These are phyloP conservation scores for Penicillium paneum DNA, from an alignment of 2,329 filamentous ascomycete genomes.

Conservation along the genomic window DNA sequence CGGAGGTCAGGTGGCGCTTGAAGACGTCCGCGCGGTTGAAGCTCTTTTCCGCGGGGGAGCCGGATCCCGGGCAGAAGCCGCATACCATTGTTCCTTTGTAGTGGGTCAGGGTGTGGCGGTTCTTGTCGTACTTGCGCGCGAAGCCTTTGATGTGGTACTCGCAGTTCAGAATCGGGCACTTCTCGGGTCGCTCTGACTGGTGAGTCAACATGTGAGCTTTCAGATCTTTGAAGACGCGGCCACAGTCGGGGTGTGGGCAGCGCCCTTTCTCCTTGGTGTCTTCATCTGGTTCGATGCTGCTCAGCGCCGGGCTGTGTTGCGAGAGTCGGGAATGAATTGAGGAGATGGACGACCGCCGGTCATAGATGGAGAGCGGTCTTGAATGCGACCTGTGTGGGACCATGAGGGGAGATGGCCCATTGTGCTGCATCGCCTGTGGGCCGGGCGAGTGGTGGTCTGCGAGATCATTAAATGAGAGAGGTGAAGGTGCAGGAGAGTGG, in stretches of 20 bases:
- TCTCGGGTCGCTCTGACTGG: slow-evolving; percentile 84
- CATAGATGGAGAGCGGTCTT: slow-evolving; percentile 47
- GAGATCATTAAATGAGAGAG: slow-evolving; percentile 30
- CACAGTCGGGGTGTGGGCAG: slow-evolving; percentile 80
- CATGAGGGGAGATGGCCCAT: slow-evolving; percentile 61
- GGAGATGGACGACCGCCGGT: slow-evolving; percentile 65
- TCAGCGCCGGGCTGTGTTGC: slow-evolving; percentile 57
- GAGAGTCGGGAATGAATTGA: slow-evolving; percentile 67
- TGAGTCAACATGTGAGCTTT: slow-evolving; percentile 95
- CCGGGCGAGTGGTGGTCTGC: slow-evolving; percentile 30
- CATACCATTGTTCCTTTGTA: slow-evolving; percentile 98
- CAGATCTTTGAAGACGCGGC: slow-evolving; percentile 82
- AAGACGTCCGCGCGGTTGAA: slow-evolving; percentile 96
- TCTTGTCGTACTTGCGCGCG: slow-evolving; percentile 94
- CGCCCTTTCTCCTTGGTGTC: slow-evolving; percentile 63
- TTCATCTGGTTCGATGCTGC: slow-evolving; percentile 60
- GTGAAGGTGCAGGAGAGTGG: slow-evolving; percentile 38
- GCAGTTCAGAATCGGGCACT: slow-evolving; percentile 88
- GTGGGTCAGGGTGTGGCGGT: slow-evolving; percentile 87
- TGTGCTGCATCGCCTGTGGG: slow-evolving; percentile 21
- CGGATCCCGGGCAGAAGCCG: slow-evolving; percentile 86
- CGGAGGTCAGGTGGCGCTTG: slow-evolving; percentile 86
- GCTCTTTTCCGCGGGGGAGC: slow-evolving; percentile 85
- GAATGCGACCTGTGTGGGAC: slow-evolving; percentile 55
- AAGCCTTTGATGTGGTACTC: slow-evolving; percentile 93